Evolutionary conservation across 306 rosid species (phyloP).

Genomic region (Castanospermum australe): DNA sequence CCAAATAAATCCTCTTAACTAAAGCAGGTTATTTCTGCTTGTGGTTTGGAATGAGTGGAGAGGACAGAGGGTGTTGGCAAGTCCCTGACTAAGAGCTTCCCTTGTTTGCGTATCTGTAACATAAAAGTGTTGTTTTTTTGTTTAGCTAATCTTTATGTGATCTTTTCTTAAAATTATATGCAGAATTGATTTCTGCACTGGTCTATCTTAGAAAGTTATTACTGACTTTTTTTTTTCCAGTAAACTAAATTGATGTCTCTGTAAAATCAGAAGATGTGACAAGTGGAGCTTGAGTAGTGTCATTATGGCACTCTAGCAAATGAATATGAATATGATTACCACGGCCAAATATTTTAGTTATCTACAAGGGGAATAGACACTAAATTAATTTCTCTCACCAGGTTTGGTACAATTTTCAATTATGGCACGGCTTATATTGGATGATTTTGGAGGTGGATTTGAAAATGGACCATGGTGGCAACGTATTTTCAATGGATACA

Average conservation of each 20-base stretch:
- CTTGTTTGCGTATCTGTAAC: not conserved
- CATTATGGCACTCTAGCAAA: not conserved
- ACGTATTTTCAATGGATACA: constrained; percentile 64
- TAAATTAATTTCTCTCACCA: constrained; percentile 20
- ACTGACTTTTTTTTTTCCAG: not conserved
- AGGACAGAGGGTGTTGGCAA: not conserved
- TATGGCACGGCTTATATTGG: constrained; percentile 58
- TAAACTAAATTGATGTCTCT: not conserved
- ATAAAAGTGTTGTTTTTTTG: too few relatives aligned
- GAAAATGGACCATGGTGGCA: constrained; percentile 77
- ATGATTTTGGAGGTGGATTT: constrained; percentile 64
- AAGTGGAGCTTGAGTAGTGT: not conserved
- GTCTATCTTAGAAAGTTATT: not conserved
- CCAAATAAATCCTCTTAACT: not conserved
- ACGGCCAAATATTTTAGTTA: not conserved
- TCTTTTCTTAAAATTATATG: not conserved
- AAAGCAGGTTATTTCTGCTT: not conserved
- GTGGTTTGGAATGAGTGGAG: not conserved
- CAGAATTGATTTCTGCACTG: not conserved
- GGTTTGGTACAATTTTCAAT: constrained; percentile 71
- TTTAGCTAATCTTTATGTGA: not conserved
- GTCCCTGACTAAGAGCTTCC: not conserved
- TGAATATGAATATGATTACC: not conserved
- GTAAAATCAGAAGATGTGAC: not conserved
- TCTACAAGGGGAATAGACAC: not conserved